Percentiles rank a stretch among this genome's conserved stretches.
Conservation (phyloP, 1,139 yeast species). For the Suhomyces wounanorum region DNA sequence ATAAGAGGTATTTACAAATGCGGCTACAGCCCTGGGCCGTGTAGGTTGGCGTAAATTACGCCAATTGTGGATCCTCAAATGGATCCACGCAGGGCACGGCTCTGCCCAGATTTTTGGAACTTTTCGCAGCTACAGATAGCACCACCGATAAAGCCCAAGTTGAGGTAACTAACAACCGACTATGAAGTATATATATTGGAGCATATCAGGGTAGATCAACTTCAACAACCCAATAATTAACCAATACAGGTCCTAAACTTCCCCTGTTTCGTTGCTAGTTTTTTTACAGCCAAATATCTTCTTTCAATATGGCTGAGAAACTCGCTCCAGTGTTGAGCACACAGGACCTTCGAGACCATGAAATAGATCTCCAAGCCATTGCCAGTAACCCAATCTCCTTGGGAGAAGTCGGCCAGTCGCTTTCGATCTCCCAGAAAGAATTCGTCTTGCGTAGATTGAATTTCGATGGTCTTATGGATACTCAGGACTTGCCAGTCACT, state of each 20-base stretch:
- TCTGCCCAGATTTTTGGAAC: constrained; percentile 1
- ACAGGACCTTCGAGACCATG: constrained; percentile 17
- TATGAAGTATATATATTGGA: not conserved
- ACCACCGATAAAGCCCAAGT: not conserved
- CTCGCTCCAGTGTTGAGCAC: constrained; percentile 20
- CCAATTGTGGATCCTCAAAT: not conserved
- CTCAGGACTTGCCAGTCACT: constrained; percentile 36
- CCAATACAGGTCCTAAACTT: not conserved
- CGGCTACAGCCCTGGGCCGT: not conserved
- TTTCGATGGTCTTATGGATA: constrained; percentile 27
- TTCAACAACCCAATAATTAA: not conserved
- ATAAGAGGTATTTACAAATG: not conserved
- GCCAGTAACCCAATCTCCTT: constrained; percentile 23
- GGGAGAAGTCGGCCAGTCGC: constrained; percentile 29
- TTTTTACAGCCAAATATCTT: not conserved
- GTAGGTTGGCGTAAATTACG: not conserved
- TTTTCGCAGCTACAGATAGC: constrained; percentile 1
- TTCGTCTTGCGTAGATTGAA: constrained; percentile 30
- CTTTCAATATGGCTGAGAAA: constrained; percentile 4
- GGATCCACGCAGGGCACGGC: constrained; percentile 1
- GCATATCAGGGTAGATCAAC: not conserved
- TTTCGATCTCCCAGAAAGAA: constrained; percentile 30
- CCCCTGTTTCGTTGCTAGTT: no score
- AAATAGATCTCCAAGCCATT: constrained; percentile 17
- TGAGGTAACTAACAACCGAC: not conserved